A percentile compares a stretch with the other conserved stretches of the same genome.
phyloP scores from a whole-genome alignment of 2,329 filamentous ascomycete genomes.

The Didymella exigua region DNA sequence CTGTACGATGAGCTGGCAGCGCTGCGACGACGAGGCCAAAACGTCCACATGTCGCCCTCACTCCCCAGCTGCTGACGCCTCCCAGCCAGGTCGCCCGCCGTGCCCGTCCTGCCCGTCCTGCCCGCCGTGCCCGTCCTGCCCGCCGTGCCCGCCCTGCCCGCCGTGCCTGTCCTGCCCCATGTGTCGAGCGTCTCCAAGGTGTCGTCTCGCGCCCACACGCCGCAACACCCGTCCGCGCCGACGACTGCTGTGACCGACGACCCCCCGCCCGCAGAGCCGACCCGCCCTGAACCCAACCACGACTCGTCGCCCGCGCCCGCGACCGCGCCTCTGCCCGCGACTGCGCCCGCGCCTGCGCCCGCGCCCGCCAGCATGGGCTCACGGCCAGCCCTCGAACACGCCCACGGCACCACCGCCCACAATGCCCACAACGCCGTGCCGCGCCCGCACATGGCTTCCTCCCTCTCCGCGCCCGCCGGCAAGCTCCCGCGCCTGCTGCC shows the following conservation, averaged over 20 bases:
- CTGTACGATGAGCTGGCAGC: conserved; percentile 49
- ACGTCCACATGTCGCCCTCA: too few relatives aligned
- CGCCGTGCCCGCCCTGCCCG: conserved; percentile 54
- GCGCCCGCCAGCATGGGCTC: conserved; percentile 8
- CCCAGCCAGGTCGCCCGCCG: background rate
- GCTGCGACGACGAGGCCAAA: conserved; percentile 2
- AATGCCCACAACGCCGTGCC: background rate
- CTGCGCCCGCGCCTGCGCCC: conserved; percentile 61
- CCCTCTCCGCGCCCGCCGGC: conserved; percentile 53
- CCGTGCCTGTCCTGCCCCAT: conserved; percentile 59
- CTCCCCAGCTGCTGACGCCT: conserved; percentile 16
- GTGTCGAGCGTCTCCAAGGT: conserved; percentile 34
- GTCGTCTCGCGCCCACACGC: conserved; percentile 56
- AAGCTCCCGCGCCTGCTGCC: conserved; percentile 63
- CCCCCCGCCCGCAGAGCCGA: conserved; percentile 56
- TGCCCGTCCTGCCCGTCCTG: conserved; percentile 55
- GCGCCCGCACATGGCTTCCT: conserved; percentile 45
- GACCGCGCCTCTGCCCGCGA: too few relatives aligned
- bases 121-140: conserved; percentile 59
- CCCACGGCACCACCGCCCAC: background rate
- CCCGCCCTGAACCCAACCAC: too few relatives aligned
- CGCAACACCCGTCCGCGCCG: conserved; percentile 56
- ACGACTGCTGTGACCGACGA: conserved; percentile 56
- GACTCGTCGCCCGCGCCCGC: conserved; percentile 59
- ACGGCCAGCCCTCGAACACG: conserved; percentile 11